These are phyloP conservation scores for Pseudoneurospora amorphoporcata DNA, from an alignment of 495 filamentous ascomycete species.

Conservation along the genomic window DNA sequence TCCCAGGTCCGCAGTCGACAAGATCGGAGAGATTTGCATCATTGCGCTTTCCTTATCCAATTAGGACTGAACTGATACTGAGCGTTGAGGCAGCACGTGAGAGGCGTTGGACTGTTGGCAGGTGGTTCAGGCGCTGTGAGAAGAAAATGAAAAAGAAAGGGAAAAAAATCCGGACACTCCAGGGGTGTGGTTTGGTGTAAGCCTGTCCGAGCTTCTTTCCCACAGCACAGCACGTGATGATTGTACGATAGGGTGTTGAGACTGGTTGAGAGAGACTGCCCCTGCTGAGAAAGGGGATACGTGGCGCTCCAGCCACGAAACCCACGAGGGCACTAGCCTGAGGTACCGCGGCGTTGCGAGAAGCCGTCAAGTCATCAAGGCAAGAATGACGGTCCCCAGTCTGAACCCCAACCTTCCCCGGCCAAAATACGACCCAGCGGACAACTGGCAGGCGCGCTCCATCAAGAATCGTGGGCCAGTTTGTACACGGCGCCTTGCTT, in stretches of 20 bases:
- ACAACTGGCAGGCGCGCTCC: too few relatives aligned
- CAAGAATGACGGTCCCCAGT: background rate
- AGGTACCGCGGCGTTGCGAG: background rate
- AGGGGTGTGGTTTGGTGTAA: too few relatives aligned
- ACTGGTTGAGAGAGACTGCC: too few relatives aligned
- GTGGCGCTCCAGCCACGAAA: background rate
- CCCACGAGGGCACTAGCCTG: background rate
- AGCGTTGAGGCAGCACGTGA: background rate
- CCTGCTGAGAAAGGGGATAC: background rate
- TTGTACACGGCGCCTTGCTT: background rate
- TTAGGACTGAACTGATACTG: too few relatives aligned
- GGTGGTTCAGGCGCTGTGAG: background rate
- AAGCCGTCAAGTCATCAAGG: background rate
- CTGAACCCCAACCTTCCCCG: background rate
- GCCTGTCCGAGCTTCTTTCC: too few relatives aligned
- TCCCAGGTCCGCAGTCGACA: background rate
- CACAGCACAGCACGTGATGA: too few relatives aligned
- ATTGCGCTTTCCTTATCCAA: background rate
- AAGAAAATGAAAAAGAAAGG: too few relatives aligned
- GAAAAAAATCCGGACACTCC: too few relatives aligned
- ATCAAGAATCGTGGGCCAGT: too few relatives aligned
- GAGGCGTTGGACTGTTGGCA: background rate
- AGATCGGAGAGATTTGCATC: background rate
- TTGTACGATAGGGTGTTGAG: background rate
- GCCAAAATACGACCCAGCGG: background rate